Evolutionary conservation across 2,329 filamentous ascomycete genomes (phyloP).

Genomic region (Diaporthe humulicola): DNA sequence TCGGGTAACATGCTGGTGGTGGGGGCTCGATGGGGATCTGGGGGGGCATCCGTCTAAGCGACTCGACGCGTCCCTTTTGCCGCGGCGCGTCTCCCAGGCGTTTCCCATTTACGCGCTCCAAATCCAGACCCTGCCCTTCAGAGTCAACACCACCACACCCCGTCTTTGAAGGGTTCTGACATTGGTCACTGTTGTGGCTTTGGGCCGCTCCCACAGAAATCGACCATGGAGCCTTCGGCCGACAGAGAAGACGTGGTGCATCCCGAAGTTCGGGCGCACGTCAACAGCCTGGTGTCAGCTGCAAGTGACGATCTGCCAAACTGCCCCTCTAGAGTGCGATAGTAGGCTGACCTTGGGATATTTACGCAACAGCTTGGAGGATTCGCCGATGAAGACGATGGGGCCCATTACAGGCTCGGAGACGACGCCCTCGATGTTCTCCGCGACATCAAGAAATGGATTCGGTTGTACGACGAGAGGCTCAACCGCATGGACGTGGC

Average conservation of each 20-base stretch:
- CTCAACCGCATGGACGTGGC: slow-evolving; percentile 95
- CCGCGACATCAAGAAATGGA: slow-evolving; percentile 94
- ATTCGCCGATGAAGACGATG: slow-evolving; percentile 81
- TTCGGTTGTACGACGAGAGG: slow-evolving; percentile 94
- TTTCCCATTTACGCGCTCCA: slow-evolving; percentile 37
- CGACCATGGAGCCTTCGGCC: slow-evolving; percentile 37
- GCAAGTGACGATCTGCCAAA: slow-evolving; percentile 65
- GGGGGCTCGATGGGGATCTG: too few relatives aligned
- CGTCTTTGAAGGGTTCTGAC: slow-evolving; percentile 4
- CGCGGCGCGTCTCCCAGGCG: slow-evolving; percentile 38
- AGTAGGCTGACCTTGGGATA: slow-evolving; percentile 42
- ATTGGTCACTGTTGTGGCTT: not conserved
- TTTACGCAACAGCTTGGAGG: slow-evolving; percentile 79
- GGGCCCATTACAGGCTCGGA: slow-evolving; percentile 83
- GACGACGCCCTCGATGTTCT: slow-evolving; percentile 93
- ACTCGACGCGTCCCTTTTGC: slow-evolving; percentile 30
- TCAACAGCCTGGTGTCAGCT: slow-evolving; percentile 93
- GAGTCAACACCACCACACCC: slow-evolving; percentile 21
- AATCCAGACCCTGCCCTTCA: not conserved
- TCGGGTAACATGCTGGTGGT: too few relatives aligned
- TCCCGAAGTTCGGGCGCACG: slow-evolving; percentile 91
- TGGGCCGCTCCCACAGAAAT: slow-evolving; percentile 6
- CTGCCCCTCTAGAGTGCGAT: slow-evolving; percentile 28
- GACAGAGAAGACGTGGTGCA: slow-evolving; percentile 68
- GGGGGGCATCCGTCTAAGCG: not conserved